A percentile compares a stretch with the other conserved stretches of the same genome.
Evolutionary conservation across 305 asterid genomes (phyloP).

Genomic region (Fraxinus sp.): DNA sequence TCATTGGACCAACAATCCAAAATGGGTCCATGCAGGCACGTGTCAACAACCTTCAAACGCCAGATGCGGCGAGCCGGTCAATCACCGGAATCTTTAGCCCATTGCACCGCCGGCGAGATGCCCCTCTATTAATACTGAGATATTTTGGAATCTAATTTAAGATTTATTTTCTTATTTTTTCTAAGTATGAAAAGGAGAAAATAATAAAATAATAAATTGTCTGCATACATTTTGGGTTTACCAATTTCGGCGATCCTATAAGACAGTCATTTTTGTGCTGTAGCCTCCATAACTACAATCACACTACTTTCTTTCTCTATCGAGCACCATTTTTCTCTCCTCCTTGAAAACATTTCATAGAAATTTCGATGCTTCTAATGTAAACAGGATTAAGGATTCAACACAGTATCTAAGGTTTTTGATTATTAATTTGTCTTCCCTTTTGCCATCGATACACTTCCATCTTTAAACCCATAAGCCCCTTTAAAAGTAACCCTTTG

Average conservation of each 20-base stretch:
- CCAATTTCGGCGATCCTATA: constrained; percentile 58
- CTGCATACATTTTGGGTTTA: constrained; percentile 20
- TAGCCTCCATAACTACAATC: constrained; percentile 27
- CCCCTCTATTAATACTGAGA: constrained; percentile 23
- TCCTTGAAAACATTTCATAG: constrained; percentile 10
- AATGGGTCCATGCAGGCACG: constrained; percentile 39
- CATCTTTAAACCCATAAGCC: constrained; percentile 5
- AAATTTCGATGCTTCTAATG: constrained; percentile 14
- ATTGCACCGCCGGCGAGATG: constrained; percentile 30
- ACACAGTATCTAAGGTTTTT: constrained; percentile 19
- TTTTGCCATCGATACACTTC: constrained; percentile 10
- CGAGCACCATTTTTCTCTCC: neutral
- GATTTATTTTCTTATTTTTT: neutral
- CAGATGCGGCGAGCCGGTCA: constrained; percentile 54
- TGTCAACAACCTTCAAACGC: constrained; percentile 22
- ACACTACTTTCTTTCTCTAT: neutral
- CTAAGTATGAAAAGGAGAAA: neutral
- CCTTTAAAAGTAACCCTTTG: constrained; percentile 4
- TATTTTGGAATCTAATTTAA: constrained; percentile 30
- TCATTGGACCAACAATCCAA: constrained; percentile 54
- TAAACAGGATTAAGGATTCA: neutral
- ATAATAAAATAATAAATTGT: constrained; percentile 11
- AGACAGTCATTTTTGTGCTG: constrained; percentile 49
- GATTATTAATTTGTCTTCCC: constrained; percentile 16
- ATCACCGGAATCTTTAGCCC: constrained; percentile 38